Conservation (phyloP, 2,329 filamentous ascomycete species). For the Coniochaeta hoffmannii region DNA sequence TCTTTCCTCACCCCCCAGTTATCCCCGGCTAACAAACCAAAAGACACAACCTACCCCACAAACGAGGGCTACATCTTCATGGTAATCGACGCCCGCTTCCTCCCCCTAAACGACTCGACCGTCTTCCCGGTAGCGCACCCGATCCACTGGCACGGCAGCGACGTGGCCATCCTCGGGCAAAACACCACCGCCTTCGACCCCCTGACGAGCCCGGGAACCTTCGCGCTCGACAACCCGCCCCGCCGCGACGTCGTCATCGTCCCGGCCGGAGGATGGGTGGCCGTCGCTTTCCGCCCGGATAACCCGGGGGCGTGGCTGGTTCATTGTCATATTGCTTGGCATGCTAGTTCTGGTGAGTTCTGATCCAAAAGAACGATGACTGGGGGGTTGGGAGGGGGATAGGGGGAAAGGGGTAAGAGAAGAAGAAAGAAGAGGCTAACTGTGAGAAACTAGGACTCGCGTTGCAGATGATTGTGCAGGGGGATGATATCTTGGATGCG, state of each 20-base stretch:
- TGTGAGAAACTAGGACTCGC: neutral
- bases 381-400: no score
- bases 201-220: neutral
- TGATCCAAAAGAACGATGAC: neutral
- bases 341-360: neutral
- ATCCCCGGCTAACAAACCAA: neutral
- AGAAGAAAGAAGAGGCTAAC: no score
- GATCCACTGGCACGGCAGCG: constrained; percentile 8
- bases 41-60: neutral
- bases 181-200: neutral
- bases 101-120: neutral
- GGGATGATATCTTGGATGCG: neutral
- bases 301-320: neutral
- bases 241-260: neutral
- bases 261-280: neutral
- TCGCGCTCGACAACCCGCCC: neutral
- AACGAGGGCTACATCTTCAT: constrained; percentile 8
- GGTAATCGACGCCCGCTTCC: constrained; percentile 6
- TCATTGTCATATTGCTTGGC: neutral
- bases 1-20: neutral
- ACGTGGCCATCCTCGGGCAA: neutral
- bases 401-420: no score
- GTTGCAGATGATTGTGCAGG: neutral
- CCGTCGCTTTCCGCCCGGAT: neutral
- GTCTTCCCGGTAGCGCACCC: constrained; percentile 2